These are phyloP conservation scores for Gliomastix tumulicola DNA, from an alignment of 2,329 filamentous ascomycete genomes.

Conservation along the genomic window DNA sequence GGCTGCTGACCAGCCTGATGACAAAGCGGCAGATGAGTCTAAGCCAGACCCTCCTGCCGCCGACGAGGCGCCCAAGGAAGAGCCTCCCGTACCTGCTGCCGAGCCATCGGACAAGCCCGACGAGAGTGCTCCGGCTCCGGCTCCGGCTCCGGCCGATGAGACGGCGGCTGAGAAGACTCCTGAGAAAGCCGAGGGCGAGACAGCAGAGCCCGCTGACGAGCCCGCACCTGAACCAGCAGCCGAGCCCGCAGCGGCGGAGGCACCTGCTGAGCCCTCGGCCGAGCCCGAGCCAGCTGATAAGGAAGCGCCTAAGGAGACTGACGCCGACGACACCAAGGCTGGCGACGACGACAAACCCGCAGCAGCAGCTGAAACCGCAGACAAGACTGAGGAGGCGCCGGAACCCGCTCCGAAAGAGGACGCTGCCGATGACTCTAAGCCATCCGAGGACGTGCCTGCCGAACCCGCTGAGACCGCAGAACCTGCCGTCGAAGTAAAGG, in stretches of 20 bases:
- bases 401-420: background rate
- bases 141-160: background rate
- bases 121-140: background rate
- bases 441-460: background rate
- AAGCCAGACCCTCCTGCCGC: background rate
- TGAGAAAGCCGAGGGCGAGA: too few species aligned
- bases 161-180: background rate
- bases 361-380: too few species aligned
- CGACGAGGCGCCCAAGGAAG: background rate
- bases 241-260: background rate
- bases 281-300: background rate
- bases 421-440: background rate
- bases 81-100: too few species aligned
- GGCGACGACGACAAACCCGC: too few species aligned
- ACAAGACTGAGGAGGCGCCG: background rate
- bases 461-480: too few species aligned
- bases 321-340: background rate
- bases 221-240: background rate
- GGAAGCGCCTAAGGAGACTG: background rate
- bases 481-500: background rate
- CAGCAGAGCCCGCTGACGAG: too few species aligned
- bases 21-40: background rate
- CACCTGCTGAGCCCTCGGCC: background rate
- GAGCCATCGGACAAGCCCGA: too few species aligned
- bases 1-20: too few species aligned